Base-by-base conservation (phyloP, 495 filamentous ascomycete species). In the Lasiosphaeria miniovina region DNA sequence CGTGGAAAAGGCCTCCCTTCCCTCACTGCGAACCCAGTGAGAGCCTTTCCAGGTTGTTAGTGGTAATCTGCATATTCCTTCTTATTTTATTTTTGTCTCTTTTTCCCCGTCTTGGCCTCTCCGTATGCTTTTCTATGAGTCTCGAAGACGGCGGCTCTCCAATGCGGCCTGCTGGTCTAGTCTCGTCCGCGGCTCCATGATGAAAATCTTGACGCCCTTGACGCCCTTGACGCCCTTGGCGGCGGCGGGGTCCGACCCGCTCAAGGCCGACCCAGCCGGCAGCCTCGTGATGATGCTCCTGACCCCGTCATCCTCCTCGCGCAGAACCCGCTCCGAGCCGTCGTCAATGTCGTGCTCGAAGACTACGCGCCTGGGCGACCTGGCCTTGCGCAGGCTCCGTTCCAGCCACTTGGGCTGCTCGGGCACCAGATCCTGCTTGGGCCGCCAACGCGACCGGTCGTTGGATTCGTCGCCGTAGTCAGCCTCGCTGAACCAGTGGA, bases 291-390 rank as follows among this genome's bases (percentile, higher is more conserved):
- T n/a, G 17, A 52, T 40, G 40, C 48, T 61, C 43, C 60, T 54
- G 24, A 17, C 36, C 15, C 12, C 49, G 1, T 17, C 52, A n/a
- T 70, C 43, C 11, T 46, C 63, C 36, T 59, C 61, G 9, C 64
- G 59, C 9, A 49, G 33, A 43, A 67, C 31, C 50, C 62, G 52
- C 2, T 46, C 1, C 11, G 41, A 54, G 24, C 46, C 31, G 31
- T 58, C 61, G 40, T 67, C 24, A 9, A 64, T 41, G 1, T 59
- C 48, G 32, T 69, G 66, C 57, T 69, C 68, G 43, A 69, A 72
- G n/a, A 62, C 57, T 36, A 65, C 34, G 1, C 56, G 40, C 12
- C 48, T 40, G 4, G 64, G 64, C 48, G 55, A 51, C 6, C 55
- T 24, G 31, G 59, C 52, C 4, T 31, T 14, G 34, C 14, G 14